Conservation (phyloP, 2,329 filamentous ascomycete species). For the Venturia oleaginea region DNA sequence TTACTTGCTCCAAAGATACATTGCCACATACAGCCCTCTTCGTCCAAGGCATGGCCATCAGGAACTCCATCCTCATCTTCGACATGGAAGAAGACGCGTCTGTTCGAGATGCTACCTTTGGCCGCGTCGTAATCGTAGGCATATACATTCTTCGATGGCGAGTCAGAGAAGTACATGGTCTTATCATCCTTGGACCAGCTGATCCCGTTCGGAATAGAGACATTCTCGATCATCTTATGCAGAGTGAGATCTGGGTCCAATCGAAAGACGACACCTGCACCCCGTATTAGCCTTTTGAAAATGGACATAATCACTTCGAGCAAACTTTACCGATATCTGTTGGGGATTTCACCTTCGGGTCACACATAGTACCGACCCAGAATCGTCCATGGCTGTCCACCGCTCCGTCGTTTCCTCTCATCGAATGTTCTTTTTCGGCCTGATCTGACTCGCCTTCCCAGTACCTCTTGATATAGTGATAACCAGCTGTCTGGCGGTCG, state of each 20-base stretch:
- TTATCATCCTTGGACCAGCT: slow-evolving; percentile 67
- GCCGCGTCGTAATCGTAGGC: slow-evolving; percentile 62
- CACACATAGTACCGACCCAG: slow-evolving; percentile 82
- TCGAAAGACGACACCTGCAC: slow-evolving; percentile 60
- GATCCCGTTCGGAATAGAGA: slow-evolving; percentile 78
- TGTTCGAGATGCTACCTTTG: slow-evolving; percentile 58
- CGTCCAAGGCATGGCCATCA: slow-evolving; percentile 79
- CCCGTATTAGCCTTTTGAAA: background rate
- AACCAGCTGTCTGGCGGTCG: slow-evolving; percentile 50
- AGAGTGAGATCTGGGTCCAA: slow-evolving; percentile 55
- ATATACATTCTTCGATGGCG: slow-evolving; percentile 59
- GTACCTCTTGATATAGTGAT: slow-evolving; percentile 48
- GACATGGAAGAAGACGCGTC: slow-evolving; percentile 65
- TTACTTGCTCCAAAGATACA: slow-evolving; percentile 71
- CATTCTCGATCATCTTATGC: slow-evolving; percentile 48
- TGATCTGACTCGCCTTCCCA: slow-evolving; percentile 43
- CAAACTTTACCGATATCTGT: slow-evolving; percentile 28
- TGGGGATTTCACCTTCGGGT: slow-evolving; percentile 54
- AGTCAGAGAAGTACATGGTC: slow-evolving; percentile 78
- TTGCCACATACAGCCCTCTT: slow-evolving; percentile 79
- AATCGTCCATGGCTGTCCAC: slow-evolving; percentile 73
- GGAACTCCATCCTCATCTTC: slow-evolving; percentile 54
- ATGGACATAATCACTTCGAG: background rate
- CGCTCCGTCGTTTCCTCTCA: slow-evolving; percentile 71
- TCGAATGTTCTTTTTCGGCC: slow-evolving; percentile 38